Evolutionary conservation across 2,329 filamentous ascomycete species (phyloP).

Genomic region (Albifimbria verrucaria): DNA sequence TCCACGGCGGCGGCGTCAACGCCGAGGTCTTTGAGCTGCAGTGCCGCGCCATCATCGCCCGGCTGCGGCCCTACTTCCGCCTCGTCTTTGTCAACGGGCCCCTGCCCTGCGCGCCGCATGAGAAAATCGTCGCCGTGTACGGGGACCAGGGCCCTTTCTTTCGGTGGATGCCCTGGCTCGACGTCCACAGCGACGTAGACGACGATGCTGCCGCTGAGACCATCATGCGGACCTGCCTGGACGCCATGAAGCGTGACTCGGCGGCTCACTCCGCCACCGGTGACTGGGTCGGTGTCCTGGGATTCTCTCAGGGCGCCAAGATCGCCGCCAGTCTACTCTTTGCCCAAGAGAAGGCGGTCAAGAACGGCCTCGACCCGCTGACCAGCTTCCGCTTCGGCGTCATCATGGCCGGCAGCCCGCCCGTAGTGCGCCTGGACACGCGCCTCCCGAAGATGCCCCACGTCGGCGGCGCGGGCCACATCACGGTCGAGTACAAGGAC

Average conservation of each 20-base stretch:
- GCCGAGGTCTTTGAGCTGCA: conserved; percentile 67
- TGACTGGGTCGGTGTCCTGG: conserved; percentile 57
- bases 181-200: conserved; percentile 52
- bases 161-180: conserved; percentile 59
- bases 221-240: not conserved
- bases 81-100: conserved; percentile 71
- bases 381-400: conserved; percentile 32
- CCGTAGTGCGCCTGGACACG: conserved; percentile 25
- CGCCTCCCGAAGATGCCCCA: conserved; percentile 53
- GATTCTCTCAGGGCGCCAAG: conserved; percentile 67
- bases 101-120: conserved; percentile 58
- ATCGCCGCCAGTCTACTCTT: conserved; percentile 57
- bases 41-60: conserved; percentile 50
- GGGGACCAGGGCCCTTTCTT: conserved; percentile 63
- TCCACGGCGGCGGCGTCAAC: conserved; percentile 78
- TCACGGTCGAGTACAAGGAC: conserved; percentile 20
- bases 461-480: conserved; percentile 17
- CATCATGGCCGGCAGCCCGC: conserved; percentile 30
- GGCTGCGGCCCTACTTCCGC: conserved; percentile 57
- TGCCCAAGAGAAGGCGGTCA: conserved; percentile 51
- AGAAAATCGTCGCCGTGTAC: conserved; percentile 63
- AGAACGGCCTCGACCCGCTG: conserved; percentile 20
- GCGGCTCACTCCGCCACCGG: conserved; percentile 51
- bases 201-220: conserved; percentile 33
- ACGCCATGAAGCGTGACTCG: conserved; percentile 40